Conservation (phyloP, 2,329 filamentous ascomycete species). For the Neurospora sp. region DNA sequence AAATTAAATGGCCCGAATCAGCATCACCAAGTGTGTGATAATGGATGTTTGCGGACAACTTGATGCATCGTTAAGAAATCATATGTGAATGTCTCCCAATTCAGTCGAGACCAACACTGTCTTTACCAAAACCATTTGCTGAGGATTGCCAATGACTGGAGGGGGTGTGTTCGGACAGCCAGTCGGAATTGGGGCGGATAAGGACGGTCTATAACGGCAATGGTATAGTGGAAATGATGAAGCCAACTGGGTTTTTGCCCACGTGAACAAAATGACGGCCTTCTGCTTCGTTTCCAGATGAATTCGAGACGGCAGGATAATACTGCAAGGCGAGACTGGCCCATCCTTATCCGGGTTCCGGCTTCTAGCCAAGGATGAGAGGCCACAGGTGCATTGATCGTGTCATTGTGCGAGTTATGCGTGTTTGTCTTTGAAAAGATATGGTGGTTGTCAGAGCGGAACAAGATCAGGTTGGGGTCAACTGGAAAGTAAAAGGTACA, state of each 20-base stretch:
- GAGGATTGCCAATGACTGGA: background rate
- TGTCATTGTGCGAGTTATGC: background rate
- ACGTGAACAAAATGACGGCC: constrained; percentile 13
- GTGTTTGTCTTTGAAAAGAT: too few species aligned
- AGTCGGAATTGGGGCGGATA: background rate
- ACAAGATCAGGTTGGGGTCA: background rate
- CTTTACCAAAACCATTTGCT: background rate
- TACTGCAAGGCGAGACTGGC: constrained; percentile 10
- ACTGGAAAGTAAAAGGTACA: background rate
- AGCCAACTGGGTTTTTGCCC: constrained; percentile 2
- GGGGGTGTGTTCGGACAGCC: background rate
- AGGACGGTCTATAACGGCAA: constrained; percentile 1
- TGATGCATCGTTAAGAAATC: background rate
- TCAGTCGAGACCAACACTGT: background rate
- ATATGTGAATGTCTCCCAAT: background rate
- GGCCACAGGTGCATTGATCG: background rate
- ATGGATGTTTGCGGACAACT: background rate
- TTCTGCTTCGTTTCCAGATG: constrained; percentile 12
- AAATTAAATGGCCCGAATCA: background rate
- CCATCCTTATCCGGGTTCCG: background rate
- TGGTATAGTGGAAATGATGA: constrained; percentile 7
- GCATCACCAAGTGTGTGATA: background rate
- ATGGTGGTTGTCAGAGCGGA: too few species aligned
- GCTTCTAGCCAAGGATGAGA: background rate
- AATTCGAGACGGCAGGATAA: constrained; percentile 16